Conservation (phyloP, 1,284 basidiomycete species). For the Ceratobasidium sp. region DNA sequence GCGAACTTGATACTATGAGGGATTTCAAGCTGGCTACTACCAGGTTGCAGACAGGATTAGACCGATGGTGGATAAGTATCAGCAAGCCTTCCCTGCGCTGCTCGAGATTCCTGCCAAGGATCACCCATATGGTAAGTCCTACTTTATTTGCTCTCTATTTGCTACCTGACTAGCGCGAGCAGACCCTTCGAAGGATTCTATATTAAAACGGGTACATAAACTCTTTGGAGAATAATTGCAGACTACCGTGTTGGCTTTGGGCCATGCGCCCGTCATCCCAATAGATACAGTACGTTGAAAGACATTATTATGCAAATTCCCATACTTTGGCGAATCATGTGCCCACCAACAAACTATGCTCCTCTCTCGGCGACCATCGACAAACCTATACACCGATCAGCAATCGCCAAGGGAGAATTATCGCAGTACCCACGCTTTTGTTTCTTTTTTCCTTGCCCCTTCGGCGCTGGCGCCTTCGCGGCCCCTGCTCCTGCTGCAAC, state of each 20-base stretch:
- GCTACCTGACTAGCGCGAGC: slow-evolving; percentile 29
- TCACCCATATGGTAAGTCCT: slow-evolving; percentile 82
- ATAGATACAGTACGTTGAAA: background rate
- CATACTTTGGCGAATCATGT: background rate
- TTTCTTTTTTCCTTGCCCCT: slow-evolving; percentile 42
- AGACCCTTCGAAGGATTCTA: slow-evolving; percentile 98
- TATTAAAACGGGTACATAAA: slow-evolving; percentile 97
- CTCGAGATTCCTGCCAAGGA: slow-evolving; percentile 98
- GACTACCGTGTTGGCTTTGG: background rate
- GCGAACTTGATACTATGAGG: background rate
- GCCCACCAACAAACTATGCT: background rate
- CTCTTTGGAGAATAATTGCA: slow-evolving; percentile 82
- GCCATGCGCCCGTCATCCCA: background rate
- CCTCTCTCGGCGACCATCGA: slow-evolving; percentile 43
- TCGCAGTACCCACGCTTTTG: slow-evolving; percentile 21
- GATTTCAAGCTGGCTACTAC: background rate
- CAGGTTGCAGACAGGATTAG: slow-evolving; percentile 97
- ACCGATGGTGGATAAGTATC: slow-evolving; percentile 93
- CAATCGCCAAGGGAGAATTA: background rate
- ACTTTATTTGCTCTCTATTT: slow-evolving; percentile 19
- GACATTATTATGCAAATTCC: background rate
- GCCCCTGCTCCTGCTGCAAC: slow-evolving; percentile 8
- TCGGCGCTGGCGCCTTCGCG: slow-evolving; percentile 31
- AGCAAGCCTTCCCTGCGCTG: slow-evolving; percentile 94
- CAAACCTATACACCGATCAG: slow-evolving; percentile 6